These are phyloP conservation scores for Kwoniella sp. DNA, from an alignment of 768 basidiomycete genomes.

Conservation along the genomic window DNA sequence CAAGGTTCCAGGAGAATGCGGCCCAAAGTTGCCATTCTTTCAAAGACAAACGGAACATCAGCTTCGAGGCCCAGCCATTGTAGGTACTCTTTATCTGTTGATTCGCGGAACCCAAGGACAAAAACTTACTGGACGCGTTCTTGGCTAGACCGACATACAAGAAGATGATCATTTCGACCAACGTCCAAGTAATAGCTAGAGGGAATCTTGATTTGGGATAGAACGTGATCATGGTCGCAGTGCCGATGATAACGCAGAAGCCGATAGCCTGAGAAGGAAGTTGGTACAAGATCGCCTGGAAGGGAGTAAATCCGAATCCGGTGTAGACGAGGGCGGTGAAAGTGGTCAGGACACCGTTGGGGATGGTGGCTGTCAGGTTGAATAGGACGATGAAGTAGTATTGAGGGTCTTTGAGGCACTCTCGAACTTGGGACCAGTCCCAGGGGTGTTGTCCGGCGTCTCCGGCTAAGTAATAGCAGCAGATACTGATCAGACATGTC, in stretches of 20 bases:
- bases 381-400: slow-evolving; percentile 25
- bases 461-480: no score
- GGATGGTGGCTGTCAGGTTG: slow-evolving; percentile 32
- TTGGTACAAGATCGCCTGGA: slow-evolving; percentile 27
- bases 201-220: slow-evolving; percentile 20
- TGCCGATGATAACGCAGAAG: slow-evolving; percentile 22
- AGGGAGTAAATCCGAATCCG: slow-evolving; percentile 34
- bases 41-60: not conserved
- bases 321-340: slow-evolving; percentile 23
- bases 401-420: slow-evolving; percentile 30
- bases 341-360: slow-evolving; percentile 34
- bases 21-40: slow-evolving; percentile 28
- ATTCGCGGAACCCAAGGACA: no score
- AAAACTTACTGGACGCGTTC: slow-evolving; percentile 20
- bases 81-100: no score
- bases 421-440: slow-evolving; percentile 38
- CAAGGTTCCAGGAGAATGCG: slow-evolving; percentile 12
- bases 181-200: slow-evolving; percentile 13
- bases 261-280: slow-evolving; percentile 24
- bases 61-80: no score
- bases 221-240: slow-evolving; percentile 18
- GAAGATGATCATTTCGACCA: slow-evolving; percentile 27
- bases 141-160: slow-evolving; percentile 26
- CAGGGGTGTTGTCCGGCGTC: slow-evolving; percentile 20
- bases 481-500: no score